Evolutionary conservation across 768 basidiomycete species (phyloP), one percentile per base, ranked within the genome.

Genomic region (Tremella yokohamensis): DNA sequence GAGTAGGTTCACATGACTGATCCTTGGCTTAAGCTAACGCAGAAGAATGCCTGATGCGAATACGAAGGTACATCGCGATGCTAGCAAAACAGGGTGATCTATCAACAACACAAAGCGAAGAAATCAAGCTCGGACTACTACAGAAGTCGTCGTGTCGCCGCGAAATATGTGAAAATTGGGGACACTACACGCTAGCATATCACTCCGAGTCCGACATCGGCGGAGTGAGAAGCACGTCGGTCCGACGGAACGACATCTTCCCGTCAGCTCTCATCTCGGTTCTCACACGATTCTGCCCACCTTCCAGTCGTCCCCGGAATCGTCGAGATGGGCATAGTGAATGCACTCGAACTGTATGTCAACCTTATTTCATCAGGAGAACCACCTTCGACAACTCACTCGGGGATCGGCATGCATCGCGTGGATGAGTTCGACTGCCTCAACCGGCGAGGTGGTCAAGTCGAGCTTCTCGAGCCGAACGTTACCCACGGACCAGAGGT

Each of bases 401-500:
- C 72, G 49, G 8, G 51, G 58, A 39, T 73, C 72, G 9, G 24
- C 39, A 39, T 60, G 57, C 50, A 73, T 54, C 3, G 61, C 60
- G 12, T 62, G 19, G 47, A 69, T 55, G 24, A 73, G 57, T 38
- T 73, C 69, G 13, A 56, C 47, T 4, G 67, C 56, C 8, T 68
- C 64, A 8, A 52, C 47, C 20, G 69, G 25, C 2, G 72, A 56
- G 13, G 68, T 54, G 20, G 72, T 73, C 24, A 73, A 38, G 51
- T 73, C 67, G 38, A 58, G 62, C 1, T 58, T 61, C 34, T 64
- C 55, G 6, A 73, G 50, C 8, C 72, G 64, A 50, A 73, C 56
- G 42, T 73, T 73, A 6, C 72, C 72, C 9, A 62, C 72, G 13
- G 72, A 70, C 72, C 72, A 73, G 25, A 73, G 63, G 48, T 70